Conservation (phyloP, 306 rosid genomes). For the Canavalia ensiformis region DNA sequence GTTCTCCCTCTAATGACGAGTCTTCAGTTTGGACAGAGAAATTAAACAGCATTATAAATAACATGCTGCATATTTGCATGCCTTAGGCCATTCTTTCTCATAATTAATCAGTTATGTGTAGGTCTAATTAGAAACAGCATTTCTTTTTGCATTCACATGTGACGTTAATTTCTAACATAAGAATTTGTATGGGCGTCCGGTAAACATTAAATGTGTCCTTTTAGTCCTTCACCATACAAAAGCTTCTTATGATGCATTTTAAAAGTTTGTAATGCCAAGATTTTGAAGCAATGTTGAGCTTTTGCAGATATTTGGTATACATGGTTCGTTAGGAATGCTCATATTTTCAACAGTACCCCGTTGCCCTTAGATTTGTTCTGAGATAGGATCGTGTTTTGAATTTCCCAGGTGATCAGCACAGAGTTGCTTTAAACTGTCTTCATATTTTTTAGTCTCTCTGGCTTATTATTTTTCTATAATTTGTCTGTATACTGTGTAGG, state of each 20-base stretch:
- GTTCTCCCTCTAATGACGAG: background rate
- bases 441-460: background rate
- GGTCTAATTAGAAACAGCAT: conserved; percentile 24
- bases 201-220: background rate
- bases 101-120: background rate
- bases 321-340: conserved; percentile 14
- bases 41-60: conserved; percentile 21
- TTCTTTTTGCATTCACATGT: conserved; percentile 16
- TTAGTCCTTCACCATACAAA: background rate
- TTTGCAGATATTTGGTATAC: conserved; percentile 23
- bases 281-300: background rate
- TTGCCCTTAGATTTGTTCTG: conserved; percentile 13
- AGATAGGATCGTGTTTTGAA: conserved; percentile 4
- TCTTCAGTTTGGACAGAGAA: background rate
- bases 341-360: background rate
- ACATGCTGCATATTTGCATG: background rate
- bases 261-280: background rate
- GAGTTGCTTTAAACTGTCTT: background rate
- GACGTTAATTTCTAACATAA: conserved; percentile 17
- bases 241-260: conserved; percentile 14
- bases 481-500: background rate
- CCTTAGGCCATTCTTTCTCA: conserved; percentile 2
- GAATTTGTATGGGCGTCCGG: conserved; percentile 5
- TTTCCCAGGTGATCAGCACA: background rate
- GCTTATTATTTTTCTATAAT: background rate